phyloP scores from a whole-genome alignment of 2,329 filamentous ascomycete genomes.

The Scedosporium boydii region DNA sequence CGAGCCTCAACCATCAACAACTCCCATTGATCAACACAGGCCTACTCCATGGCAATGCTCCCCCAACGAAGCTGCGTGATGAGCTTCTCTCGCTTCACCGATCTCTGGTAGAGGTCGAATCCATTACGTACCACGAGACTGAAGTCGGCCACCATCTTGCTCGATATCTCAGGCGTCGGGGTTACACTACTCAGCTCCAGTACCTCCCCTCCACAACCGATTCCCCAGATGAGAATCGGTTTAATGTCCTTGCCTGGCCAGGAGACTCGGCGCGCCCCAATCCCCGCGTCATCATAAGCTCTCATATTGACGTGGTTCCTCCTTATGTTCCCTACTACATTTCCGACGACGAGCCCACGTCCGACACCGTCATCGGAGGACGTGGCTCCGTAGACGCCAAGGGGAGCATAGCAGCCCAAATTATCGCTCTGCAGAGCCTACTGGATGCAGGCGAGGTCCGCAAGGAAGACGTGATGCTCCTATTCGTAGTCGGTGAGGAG shows the following conservation, averaged over 20 bases:
- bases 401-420: constrained; percentile 61
- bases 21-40: background rate
- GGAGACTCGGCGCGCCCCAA: constrained; percentile 33
- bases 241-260: constrained; percentile 68
- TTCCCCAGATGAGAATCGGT: constrained; percentile 24
- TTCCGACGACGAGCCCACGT: constrained; percentile 31
- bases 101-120: constrained; percentile 64
- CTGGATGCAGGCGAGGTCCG: constrained; percentile 28
- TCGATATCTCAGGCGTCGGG: constrained; percentile 46
- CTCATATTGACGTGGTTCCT: constrained; percentile 74
- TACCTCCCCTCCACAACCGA: constrained; percentile 23
- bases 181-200: constrained; percentile 35
- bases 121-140: constrained; percentile 60
- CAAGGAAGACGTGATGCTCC: constrained; percentile 44
- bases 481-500: constrained; percentile 79
- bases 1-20: background rate
- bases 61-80: constrained; percentile 28
- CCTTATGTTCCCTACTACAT: constrained; percentile 62
- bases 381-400: constrained; percentile 69
- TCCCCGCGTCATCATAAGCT: constrained; percentile 58
- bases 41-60: background rate
- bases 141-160: constrained; percentile 60
- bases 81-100: constrained; percentile 64
- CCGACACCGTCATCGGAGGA: constrained; percentile 51
- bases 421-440: constrained; percentile 55